Evolutionary conservation across 306 rosid genomes (phyloP).

Genomic region (Castanea sativa): DNA sequence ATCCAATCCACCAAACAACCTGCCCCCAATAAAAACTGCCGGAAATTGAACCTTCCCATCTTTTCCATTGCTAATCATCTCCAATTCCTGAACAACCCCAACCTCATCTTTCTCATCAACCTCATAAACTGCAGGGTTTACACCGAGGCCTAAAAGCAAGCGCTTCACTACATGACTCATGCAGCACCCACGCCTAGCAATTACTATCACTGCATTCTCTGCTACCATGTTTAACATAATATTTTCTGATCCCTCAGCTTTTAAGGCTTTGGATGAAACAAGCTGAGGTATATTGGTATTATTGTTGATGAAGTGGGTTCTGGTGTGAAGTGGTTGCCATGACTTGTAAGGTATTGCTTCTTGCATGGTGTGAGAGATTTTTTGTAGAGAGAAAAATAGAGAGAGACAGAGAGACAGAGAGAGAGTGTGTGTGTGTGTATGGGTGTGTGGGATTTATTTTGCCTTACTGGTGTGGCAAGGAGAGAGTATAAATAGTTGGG

Average conservation of each 20-base stretch:
- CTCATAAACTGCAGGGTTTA: constrained; percentile 54
- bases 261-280: neutral
- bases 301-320: constrained; percentile 3
- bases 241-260: neutral
- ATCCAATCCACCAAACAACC: constrained; percentile 62
- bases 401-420: neutral
- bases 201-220: constrained; percentile 53
- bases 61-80: constrained; percentile 12
- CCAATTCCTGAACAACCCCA: constrained; percentile 32
- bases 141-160: constrained; percentile 55
- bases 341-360: constrained; percentile 73
- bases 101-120: constrained; percentile 52
- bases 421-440: no score
- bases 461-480: no score
- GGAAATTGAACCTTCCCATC: constrained; percentile 42
- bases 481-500: constrained; percentile 18
- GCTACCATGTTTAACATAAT: constrained; percentile 32
- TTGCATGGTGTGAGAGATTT: constrained; percentile 37
- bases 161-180: constrained; percentile 66
- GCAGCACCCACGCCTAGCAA: constrained; percentile 53
- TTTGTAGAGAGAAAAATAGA: neutral
- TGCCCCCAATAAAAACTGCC: constrained; percentile 53
- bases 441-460: neutral
- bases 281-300: neutral
- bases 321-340: constrained; percentile 35